Evolutionary conservation across 2,329 filamentous ascomycete species (phyloP).

Genomic region (Torrubiellomyces zombiae): DNA sequence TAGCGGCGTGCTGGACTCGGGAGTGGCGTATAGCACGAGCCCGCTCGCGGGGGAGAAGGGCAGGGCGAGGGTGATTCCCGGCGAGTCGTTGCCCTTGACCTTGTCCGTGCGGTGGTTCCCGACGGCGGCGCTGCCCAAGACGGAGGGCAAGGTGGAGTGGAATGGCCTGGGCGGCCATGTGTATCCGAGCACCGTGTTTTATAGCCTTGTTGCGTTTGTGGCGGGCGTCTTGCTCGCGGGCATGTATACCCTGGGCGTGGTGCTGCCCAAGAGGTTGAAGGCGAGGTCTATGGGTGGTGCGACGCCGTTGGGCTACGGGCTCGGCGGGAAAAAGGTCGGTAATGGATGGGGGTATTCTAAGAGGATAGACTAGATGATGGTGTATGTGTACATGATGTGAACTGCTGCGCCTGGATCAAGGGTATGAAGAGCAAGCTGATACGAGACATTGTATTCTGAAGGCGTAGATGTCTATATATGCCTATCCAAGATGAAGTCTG

Average conservation of each 20-base stretch:
- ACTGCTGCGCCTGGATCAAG: too few relatives aligned
- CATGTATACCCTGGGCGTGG: slow-evolving; percentile 43
- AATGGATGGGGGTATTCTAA: slow-evolving; percentile 46
- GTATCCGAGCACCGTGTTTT: slow-evolving; percentile 47
- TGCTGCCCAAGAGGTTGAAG: slow-evolving; percentile 36
- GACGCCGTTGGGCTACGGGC: slow-evolving; percentile 39
- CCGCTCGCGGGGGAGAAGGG: slow-evolving; percentile 44
- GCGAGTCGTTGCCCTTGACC: slow-evolving; percentile 62
- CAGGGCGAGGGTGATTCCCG: slow-evolving; percentile 60
- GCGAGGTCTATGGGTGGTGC: slow-evolving; percentile 36
- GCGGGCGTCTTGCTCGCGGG: slow-evolving; percentile 36
- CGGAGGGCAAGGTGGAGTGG: slow-evolving; percentile 49
- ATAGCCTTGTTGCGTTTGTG: slow-evolving; percentile 40
- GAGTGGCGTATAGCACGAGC: slow-evolving; percentile 71
- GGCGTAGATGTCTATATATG: too few relatives aligned
- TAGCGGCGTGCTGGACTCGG: slow-evolving; percentile 72
- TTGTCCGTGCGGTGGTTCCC: slow-evolving; percentile 83
- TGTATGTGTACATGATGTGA: too few relatives aligned
- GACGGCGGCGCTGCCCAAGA: slow-evolving; percentile 50
- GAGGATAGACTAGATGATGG: slow-evolving; percentile 13
- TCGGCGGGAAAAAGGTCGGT: slow-evolving; percentile 26
- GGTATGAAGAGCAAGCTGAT: too few relatives aligned
- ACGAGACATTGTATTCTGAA: too few relatives aligned
- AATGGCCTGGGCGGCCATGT: slow-evolving; percentile 47
- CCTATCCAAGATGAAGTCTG: too few relatives aligned